These are phyloP conservation scores for Pythium guiyangense DNA, from an alignment of 352 stramenopile species.

Conservation along the genomic window DNA sequence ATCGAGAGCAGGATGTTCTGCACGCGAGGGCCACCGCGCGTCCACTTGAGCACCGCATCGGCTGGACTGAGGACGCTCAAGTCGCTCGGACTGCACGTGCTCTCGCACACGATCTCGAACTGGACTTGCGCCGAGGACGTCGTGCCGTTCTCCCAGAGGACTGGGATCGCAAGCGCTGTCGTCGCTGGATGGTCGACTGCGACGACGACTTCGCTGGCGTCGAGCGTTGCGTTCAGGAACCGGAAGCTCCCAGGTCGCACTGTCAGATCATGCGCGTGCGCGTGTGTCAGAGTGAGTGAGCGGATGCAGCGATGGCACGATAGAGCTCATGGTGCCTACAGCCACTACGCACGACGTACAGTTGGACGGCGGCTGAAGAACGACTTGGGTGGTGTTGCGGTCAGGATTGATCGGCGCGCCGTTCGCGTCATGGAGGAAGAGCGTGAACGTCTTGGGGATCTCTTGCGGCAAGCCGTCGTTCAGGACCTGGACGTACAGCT, in stretches of 20 bases:
- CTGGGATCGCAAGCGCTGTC: slow-evolving; percentile 30
- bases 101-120: slow-evolving; percentile 44
- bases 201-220: slow-evolving; percentile 24
- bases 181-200: neutral
- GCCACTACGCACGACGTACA: slow-evolving; percentile 18
- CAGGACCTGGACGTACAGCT: slow-evolving; percentile 56
- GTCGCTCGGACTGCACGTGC: slow-evolving; percentile 34
- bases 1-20: slow-evolving; percentile 49
- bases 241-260: slow-evolving; percentile 48
- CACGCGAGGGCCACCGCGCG: slow-evolving; percentile 18
- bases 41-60: slow-evolving; percentile 37
- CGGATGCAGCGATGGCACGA: too few species aligned
- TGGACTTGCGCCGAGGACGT: slow-evolving; percentile 33
- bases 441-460: slow-evolving; percentile 36
- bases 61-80: slow-evolving; percentile 31
- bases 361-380: slow-evolving; percentile 49
- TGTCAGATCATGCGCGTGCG: slow-evolving; percentile 9
- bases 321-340: too few species aligned
- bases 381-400: slow-evolving; percentile 36
- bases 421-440: slow-evolving; percentile 54
- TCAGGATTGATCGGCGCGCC: slow-evolving; percentile 50
- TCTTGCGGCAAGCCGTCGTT: slow-evolving; percentile 60
- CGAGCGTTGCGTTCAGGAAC: slow-evolving; percentile 34
- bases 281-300: neutral
- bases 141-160: slow-evolving; percentile 55